Evolutionary conservation across 2,329 filamentous ascomycete species (phyloP).

Genomic region (Penicillium decumbens): DNA sequence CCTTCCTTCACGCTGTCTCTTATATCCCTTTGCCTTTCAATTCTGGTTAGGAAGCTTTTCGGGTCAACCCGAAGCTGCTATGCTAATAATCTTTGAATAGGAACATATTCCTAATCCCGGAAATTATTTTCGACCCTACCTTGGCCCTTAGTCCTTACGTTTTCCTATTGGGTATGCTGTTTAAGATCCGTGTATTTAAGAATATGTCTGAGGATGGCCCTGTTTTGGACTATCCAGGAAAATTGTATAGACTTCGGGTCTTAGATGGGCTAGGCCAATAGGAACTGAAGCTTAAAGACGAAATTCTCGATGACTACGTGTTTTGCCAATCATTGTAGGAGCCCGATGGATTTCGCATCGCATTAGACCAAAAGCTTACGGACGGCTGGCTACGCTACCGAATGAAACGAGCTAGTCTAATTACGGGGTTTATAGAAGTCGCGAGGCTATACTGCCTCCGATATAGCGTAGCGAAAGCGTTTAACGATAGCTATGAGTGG

Average conservation of each 20-base stretch:
- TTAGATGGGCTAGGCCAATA: constrained; percentile 30
- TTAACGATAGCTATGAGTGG: constrained; percentile 39
- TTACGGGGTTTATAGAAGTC: constrained; percentile 33
- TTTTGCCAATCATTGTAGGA: constrained; percentile 29
- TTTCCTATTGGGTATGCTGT: constrained; percentile 35
- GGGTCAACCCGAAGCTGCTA: no score
- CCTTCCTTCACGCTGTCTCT: no score
- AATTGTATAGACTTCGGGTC: constrained; percentile 35
- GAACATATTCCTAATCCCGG: constrained; percentile 34
- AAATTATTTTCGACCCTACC: no score
- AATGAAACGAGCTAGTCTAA: constrained; percentile 30
- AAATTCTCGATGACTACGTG: constrained; percentile 31
- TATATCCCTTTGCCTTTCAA: no score
- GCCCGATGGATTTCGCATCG: constrained; percentile 24
- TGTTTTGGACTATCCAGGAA: constrained; percentile 30
- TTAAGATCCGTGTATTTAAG: constrained; percentile 31
- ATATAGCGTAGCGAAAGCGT: constrained; percentile 35
- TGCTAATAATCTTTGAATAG: no score
- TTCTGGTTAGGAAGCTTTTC: no score
- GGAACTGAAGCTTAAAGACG: constrained; percentile 29
- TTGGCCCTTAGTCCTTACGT: constrained; percentile 36
- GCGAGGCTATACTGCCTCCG: constrained; percentile 33
- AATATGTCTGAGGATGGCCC: constrained; percentile 17
- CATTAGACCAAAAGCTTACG: constrained; percentile 23
- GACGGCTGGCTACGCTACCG: constrained; percentile 22